Base-by-base conservation (phyloP, 2,329 filamentous ascomycete species). In the Penicillium brevicompactum region DNA sequence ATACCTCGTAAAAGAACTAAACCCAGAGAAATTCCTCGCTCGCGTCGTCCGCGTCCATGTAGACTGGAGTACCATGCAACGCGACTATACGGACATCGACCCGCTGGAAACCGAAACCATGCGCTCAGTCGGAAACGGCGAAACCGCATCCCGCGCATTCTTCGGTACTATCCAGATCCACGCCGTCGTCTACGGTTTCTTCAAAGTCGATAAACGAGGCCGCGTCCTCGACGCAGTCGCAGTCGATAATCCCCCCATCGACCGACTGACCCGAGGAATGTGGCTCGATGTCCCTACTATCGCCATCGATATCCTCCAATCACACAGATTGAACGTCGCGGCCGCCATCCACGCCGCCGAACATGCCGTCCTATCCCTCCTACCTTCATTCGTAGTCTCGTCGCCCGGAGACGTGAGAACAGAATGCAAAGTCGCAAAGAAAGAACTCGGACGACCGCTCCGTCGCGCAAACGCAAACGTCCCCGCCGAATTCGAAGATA, bases 341-440 rank as follows among this genome's bases (percentile, higher is more conserved):
- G 94, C 88, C 0, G 91, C 90, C 0, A 97, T 99, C 55, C 94
- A 97, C 69, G 93, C 93, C 0, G 93, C 94, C 2, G 92, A 97
- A 74, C 94, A 99, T 71, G 92, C 92, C 0, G 80, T 97, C 22
- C 83, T 97, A 59, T 89, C 85, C 38, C 80, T 97, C 2, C 87
- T 97, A 77, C 93, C 93, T 0, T 94, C 91, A 45, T 96, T 95
- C 68, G 91, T 97, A 42, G 86, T 97, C 64, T 90, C 86, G 63
- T 88, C 92, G 78, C 92, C 92, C 0, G 92, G 91, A 24, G 94
- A 97, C 64, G 91, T 99, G 13, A 85, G 91, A 41, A 97, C 94
- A 0, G 94, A 97, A 74, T 97, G 94, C 74, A 97, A 97, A 78
- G 85, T 88, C 55, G 87, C 88, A 2, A 79, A 89, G 56, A 97